These are phyloP conservation scores for Trichomonascus vanleenenianus DNA, from an alignment of 805 yeast genomes.

Conservation along the genomic window DNA sequence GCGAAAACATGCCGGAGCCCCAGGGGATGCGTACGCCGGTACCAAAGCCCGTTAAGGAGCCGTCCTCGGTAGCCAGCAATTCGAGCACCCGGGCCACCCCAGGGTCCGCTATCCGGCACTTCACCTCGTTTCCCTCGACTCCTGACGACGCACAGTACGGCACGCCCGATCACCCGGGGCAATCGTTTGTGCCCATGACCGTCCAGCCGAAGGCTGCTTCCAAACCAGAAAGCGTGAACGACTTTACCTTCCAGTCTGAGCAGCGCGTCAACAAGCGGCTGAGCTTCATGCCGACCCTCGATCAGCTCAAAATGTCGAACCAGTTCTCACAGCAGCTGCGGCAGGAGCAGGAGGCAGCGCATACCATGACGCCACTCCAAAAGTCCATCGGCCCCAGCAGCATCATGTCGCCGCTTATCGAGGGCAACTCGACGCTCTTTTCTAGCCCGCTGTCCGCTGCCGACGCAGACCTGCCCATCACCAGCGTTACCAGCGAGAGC, in stretches of 20 bases:
- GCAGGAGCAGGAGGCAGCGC: neutral
- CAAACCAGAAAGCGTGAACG: neutral
- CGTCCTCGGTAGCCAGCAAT: neutral
- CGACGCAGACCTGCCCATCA: neutral
- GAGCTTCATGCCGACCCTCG: slow-evolving; percentile 19
- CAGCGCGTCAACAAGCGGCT: slow-evolving; percentile 9
- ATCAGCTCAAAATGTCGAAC: slow-evolving; percentile 13
- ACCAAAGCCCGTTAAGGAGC: slow-evolving; percentile 1
- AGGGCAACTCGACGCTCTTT: neutral
- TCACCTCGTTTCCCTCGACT: slow-evolving; percentile 12
- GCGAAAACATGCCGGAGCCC: neutral
- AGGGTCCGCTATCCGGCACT: slow-evolving; percentile 6
- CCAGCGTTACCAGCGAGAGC: no score
- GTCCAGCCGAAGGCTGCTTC: slow-evolving; percentile 7
- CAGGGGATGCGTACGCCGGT: neutral
- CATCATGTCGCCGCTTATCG: neutral
- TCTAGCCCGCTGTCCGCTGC: neutral
- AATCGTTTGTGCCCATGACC: slow-evolving; percentile 7
- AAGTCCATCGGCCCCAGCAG: neutral
- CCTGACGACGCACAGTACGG: slow-evolving; percentile 8
- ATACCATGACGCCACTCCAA: neutral
- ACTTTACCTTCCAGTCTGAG: neutral
- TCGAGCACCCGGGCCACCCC: slow-evolving; percentile 2
- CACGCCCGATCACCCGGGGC: slow-evolving; percentile 4
- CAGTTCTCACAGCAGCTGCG: slow-evolving; percentile 9